Conservation (phyloP, 805 yeast species). For the Yarrowia bubula region DNA sequence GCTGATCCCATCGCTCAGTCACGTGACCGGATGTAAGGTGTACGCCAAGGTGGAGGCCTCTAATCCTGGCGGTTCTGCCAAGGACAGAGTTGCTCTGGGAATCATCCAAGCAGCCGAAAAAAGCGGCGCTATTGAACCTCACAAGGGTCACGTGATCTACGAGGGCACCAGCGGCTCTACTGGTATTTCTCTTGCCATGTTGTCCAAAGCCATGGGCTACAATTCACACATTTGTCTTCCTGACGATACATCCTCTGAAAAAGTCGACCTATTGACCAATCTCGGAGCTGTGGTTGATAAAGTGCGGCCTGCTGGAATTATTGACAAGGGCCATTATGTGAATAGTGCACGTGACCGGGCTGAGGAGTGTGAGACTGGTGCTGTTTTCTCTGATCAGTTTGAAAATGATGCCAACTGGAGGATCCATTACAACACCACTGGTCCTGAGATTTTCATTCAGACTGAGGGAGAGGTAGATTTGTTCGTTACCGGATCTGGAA, state of each 20-base stretch:
- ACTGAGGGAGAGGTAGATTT: slow-evolving; percentile 60
- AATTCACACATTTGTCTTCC: slow-evolving; percentile 91
- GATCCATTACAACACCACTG: slow-evolving; percentile 77
- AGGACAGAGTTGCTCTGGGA: slow-evolving; percentile 88
- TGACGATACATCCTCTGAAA: slow-evolving; percentile 86
- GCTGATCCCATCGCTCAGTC: slow-evolving; percentile 65
- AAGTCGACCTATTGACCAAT: slow-evolving; percentile 63
- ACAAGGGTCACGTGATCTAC: slow-evolving; percentile 69
- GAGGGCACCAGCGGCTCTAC: slow-evolving; percentile 98
- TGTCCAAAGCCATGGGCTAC: slow-evolving; percentile 87
- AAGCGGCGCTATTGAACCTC: slow-evolving; percentile 55
- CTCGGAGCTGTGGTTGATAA: slow-evolving; percentile 81
- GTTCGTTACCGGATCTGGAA: slow-evolving; percentile 90
- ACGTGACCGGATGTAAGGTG: slow-evolving; percentile 72
- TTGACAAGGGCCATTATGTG: slow-evolving; percentile 89
- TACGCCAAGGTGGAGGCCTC: slow-evolving; percentile 81
- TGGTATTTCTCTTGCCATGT: slow-evolving; percentile 87
- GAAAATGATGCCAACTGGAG: slow-evolving; percentile 91
- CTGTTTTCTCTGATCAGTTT: slow-evolving; percentile 88
- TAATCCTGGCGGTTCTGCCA: slow-evolving; percentile 95
- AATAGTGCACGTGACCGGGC: slow-evolving; percentile 62
- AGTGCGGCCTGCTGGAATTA: slow-evolving; percentile 93
- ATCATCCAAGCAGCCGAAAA: slow-evolving; percentile 69
- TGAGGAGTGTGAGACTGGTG: neutral
- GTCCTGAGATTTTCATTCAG: slow-evolving; percentile 88